A percentile compares a stretch with the other conserved stretches of the same genome.
Conservation (phyloP, 2,329 filamentous ascomycete species). For the Xylariomycetidae sp. region DNA sequence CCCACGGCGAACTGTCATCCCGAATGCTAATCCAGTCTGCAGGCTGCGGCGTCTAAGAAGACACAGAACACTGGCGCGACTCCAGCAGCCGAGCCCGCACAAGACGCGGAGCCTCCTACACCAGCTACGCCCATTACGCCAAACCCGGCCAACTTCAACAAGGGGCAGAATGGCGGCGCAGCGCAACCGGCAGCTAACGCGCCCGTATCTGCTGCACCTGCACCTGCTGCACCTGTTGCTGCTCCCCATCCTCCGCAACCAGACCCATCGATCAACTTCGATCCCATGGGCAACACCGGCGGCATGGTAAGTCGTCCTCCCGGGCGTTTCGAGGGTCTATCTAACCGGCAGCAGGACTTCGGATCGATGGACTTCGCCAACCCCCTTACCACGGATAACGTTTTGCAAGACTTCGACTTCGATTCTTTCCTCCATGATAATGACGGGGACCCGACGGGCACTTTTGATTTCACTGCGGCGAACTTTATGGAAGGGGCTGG, state of each 20-base stretch:
- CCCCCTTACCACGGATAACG: constrained; percentile 46
- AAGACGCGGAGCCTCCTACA: constrained; percentile 52
- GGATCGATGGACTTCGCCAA: constrained; percentile 49
- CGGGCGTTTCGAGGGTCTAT: too few species aligned
- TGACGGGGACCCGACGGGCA: constrained; percentile 36
- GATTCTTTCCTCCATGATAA: constrained; percentile 61
- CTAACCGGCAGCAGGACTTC: constrained; percentile 34
- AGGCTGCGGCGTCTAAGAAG: constrained; percentile 57
- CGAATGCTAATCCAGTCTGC: constrained; percentile 26
- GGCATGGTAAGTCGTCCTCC: constrained; percentile 35
- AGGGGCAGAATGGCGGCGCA: constrained; percentile 35
- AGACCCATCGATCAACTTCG: constrained; percentile 44
- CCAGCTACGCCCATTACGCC: constrained; percentile 59
- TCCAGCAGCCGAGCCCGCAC: constrained; percentile 48
- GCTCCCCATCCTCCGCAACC: constrained; percentile 38
- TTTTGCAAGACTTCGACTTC: constrained; percentile 62
- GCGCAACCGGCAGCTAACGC: constrained; percentile 34
- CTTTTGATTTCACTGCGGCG: constrained; percentile 49
- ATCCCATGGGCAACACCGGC: constrained; percentile 34
- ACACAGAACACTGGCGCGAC: constrained; percentile 51
- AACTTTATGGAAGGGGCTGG: constrained; percentile 48
- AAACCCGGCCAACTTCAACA: constrained; percentile 41
- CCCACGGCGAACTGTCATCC: background rate
- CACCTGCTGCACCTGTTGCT: constrained; percentile 37
- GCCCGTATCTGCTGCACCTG: constrained; percentile 37